A percentile compares a stretch with the other conserved stretches of the same genome.
phyloP scores from a whole-genome alignment of 2,329 filamentous ascomycete species.

The Cryphonectria japonica region DNA sequence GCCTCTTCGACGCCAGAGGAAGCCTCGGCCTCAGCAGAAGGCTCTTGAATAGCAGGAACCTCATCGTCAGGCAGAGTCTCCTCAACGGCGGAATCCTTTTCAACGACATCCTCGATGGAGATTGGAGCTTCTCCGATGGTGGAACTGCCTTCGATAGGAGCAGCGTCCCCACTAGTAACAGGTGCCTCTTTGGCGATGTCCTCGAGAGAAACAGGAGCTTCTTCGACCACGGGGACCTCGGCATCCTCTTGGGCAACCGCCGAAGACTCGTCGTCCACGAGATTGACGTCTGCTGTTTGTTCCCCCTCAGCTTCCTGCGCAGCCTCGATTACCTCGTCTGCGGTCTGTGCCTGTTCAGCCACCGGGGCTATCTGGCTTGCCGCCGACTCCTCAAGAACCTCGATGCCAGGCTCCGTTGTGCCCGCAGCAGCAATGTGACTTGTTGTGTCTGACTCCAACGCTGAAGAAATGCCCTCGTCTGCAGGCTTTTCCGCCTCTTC shows the following conservation, averaged over 20 bases:
- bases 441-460: neutral
- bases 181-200: neutral
- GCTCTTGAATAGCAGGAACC: neutral
- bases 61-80: neutral
- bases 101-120: neutral
- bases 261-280: neutral
- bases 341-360: slow-evolving; percentile 33
- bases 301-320: slow-evolving; percentile 31
- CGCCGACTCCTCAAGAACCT: slow-evolving; percentile 21
- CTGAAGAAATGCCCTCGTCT: neutral
- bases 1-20: neutral
- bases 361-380: slow-evolving; percentile 32
- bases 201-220: neutral
- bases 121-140: neutral
- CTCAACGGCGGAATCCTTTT: neutral
- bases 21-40: neutral
- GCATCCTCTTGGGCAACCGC: slow-evolving; percentile 14
- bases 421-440: neutral
- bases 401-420: slow-evolving; percentile 24
- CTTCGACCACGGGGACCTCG: neutral
- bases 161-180: neutral
- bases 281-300: neutral
- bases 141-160: neutral
- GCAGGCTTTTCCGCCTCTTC: slow-evolving; percentile 21
- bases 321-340: slow-evolving; percentile 31